Base-by-base conservation (phyloP, 148 eudicot genomes). In the Bassia scoparia region DNA sequence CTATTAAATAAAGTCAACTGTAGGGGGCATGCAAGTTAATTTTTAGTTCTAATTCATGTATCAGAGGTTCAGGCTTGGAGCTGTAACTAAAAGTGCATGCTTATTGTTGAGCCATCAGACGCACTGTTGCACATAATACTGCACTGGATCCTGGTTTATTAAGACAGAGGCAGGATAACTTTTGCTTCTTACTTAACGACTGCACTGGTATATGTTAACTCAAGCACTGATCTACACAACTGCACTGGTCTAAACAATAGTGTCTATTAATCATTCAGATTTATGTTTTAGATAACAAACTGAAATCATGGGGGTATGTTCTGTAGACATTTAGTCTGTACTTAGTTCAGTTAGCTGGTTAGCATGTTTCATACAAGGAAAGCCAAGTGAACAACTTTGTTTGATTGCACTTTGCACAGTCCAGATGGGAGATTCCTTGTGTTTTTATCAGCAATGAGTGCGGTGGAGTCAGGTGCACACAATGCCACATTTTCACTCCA, bases 401-500 rank as follows among this genome's bases (percentile, higher is more conserved):
- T 74, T 69, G 30, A 70, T 30, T 69, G 82, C 83, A 68, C 96
- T 73, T 30, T 69, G 82, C 83, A 68, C 96, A 93, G 98, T 80
- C 89, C 94, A 65, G 96, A 87, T 72, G 90, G 89, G 29, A 90
- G 86, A 78, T 74, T 67, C 69, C 98, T 93, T 58, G 88, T 90
- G 24, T 93, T 90, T 77, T 80, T 87, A 76, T 93, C 98, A 37
- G 87, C 98, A 48, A 88, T 81, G 81, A 80, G 86, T 74, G 73
- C 92, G 75, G 84, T 93, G 35, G 92, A 93, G 61, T 87, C 96
- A 54, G 93, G 98, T 56, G 94, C 90, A 53, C 96, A 93, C 72
- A 83, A 77, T 35, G 87, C 90, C 48, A 89, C 96, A 74, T 75
- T 87, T 76, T 90, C 98, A 76, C 90, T 93, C 71, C 94, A 89